These are phyloP conservation scores for Glycine tomentella DNA, from an alignment of 306 rosid genomes.

Conservation along the genomic window DNA sequence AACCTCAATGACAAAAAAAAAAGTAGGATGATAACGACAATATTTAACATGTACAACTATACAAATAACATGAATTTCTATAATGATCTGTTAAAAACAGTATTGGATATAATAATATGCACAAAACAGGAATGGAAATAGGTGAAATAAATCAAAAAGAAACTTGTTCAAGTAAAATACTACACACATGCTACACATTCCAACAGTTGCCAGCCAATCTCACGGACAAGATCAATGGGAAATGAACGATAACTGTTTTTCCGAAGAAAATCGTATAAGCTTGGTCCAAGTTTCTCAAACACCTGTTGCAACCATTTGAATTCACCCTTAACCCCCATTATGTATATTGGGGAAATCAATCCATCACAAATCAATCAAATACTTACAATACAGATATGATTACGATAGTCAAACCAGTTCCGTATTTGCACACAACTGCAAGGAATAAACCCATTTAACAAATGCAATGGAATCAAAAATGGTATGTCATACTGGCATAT, in stretches of 20 bases:
- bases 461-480: constrained; percentile 46
- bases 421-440: constrained; percentile 99
- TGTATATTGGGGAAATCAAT: constrained; percentile 81
- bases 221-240: constrained; percentile 99
- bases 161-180: constrained; percentile 68
- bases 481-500: not conserved
- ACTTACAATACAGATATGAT: constrained; percentile 99
- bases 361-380: constrained; percentile 72
- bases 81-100: too few relatives aligned
- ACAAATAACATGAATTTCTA: too few relatives aligned
- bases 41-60: too few relatives aligned
- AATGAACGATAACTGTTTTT: constrained; percentile 99
- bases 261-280: constrained; percentile 99
- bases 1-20: not conserved
- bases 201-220: constrained; percentile 99
- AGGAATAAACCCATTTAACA: constrained; percentile 92
- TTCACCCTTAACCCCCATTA: constrained; percentile 89
- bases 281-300: constrained; percentile 99
- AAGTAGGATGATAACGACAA: too few relatives aligned
- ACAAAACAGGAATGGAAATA: not conserved
- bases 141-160: constrained; percentile 32
- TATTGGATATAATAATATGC: not conserved
- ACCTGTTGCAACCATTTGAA: constrained; percentile 98
- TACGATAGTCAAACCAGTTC: constrained; percentile 99
- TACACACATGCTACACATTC: constrained; percentile 99